Evolutionary conservation across 495 filamentous ascomycete species (phyloP), one percentile per base, ranked within the genome.

Genomic region (Immersiella caudata): DNA sequence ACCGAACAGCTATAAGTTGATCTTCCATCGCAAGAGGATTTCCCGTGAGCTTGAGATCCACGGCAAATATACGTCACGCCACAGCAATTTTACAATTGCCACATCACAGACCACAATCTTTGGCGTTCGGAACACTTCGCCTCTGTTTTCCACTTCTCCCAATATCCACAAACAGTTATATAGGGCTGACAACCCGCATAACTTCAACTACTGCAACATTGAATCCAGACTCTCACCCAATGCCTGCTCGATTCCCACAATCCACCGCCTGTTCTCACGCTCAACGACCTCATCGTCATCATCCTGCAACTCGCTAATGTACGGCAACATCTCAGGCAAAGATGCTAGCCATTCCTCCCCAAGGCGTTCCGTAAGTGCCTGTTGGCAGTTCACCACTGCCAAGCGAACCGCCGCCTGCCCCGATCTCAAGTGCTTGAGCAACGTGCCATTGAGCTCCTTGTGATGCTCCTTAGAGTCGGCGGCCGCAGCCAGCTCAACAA

Each of bases 281-380:
- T 97, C 95, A 49, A 99, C 94, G 25, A 77, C 81, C 78, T 97
- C 94, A 69, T 97, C 93, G 69, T 97, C 95, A 76, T 99, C 95
- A 77, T 99, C 96, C 82, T 95, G 90, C 68, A 96, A 73, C 79
- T 99, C 95, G 67, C 90, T 94, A 60, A 99, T 95, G 63, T 92
- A 91, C 35, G 95, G 95, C 70, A 98, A 80, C 88, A 97, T 97
- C 84, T 99, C 94, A 0, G 94, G 91, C 75, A 98, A 78, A 76
- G 94, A 82, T 1, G 87, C 84, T 66, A 98, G 78, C 96, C 96
- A 98, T 70, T 98, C 95, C 71, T 97, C 93, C 24, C 93, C 93
- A 24, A 97, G 78, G 62, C 86, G 82, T 61, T 88, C 85, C 22
- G 93, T 94, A 59, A 99, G 82, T 1, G 83, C 86, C 68, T 89